Conservation (phyloP, 495 filamentous ascomycete genomes). For the Daldinia vernicosa region DNA sequence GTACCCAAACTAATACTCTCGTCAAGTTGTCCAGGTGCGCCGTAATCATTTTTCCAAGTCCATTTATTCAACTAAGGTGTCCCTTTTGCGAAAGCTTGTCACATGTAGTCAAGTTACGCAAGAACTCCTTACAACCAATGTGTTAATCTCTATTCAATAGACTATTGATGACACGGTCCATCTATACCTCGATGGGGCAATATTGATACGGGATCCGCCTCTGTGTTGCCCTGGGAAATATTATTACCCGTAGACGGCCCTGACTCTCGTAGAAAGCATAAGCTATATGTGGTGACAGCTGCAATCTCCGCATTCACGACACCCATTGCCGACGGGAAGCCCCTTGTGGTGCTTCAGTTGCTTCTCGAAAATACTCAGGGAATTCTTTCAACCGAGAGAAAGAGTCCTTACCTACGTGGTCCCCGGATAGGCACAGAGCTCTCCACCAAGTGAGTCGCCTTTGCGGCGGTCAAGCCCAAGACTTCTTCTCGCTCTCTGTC, state of each 20-base stretch:
- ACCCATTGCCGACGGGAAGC: slow-evolving; percentile 39
- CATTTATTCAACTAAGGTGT: slow-evolving; percentile 3
- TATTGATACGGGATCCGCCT: slow-evolving; percentile 34
- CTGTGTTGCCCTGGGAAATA: slow-evolving; percentile 49
- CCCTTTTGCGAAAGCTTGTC: slow-evolving; percentile 6
- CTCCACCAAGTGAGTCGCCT: slow-evolving; percentile 43
- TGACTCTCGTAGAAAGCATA: slow-evolving; percentile 47
- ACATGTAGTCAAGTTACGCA: slow-evolving; percentile 18
- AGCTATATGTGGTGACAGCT: slow-evolving; percentile 50
- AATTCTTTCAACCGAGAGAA: slow-evolving; percentile 36
- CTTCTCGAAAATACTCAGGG: slow-evolving; percentile 51
- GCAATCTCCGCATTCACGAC: slow-evolving; percentile 49
- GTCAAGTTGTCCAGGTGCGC: slow-evolving; percentile 20
- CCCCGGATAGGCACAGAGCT: slow-evolving; percentile 52
- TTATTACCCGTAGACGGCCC: slow-evolving; percentile 45
- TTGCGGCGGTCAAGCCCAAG: slow-evolving; percentile 51
- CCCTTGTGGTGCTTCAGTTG: slow-evolving; percentile 38
- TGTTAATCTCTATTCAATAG: slow-evolving; percentile 14
- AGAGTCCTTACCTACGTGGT: slow-evolving; percentile 33
- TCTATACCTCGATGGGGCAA: slow-evolving; percentile 12
- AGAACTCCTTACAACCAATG: slow-evolving; percentile 4
- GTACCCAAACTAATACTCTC: not conserved
- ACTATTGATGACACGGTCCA: slow-evolving; percentile 5
- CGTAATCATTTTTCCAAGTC: slow-evolving; percentile 5
- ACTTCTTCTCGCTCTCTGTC: slow-evolving; percentile 38